These are phyloP conservation scores for Fusarium brachygibbosum DNA, from an alignment of 2,329 filamentous ascomycete species.

Conservation along the genomic window DNA sequence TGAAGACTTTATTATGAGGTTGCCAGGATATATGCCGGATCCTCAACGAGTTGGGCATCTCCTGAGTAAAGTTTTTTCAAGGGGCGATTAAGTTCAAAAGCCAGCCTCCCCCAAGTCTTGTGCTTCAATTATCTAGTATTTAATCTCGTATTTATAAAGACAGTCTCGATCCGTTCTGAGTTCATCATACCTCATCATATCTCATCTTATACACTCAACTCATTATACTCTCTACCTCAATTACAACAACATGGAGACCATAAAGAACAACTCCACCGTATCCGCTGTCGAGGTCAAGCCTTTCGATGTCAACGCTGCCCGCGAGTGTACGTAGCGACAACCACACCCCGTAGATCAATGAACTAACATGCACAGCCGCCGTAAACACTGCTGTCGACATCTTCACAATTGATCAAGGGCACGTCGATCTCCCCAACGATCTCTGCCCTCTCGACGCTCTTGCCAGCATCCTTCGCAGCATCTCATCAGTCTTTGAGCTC, in stretches of 20 bases:
- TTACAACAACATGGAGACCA: conserved; percentile 39
- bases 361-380: conserved; percentile 42
- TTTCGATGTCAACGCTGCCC: conserved; percentile 21
- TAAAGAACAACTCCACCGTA: conserved; percentile 42
- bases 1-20: conserved; percentile 44
- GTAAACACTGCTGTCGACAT: conserved; percentile 43
- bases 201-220: conserved; percentile 6
- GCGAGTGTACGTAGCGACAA: conserved; percentile 28
- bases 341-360: background rate
- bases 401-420: conserved; percentile 45
- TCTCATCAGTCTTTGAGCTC: conserved; percentile 45
- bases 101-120: conserved; percentile 8
- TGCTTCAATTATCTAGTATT: conserved; percentile 1
- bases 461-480: conserved; percentile 40
- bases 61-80: conserved; percentile 26
- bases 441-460: conserved; percentile 46
- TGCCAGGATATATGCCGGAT: conserved; percentile 37
- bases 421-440: conserved; percentile 42
- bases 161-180: background rate
- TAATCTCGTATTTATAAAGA: conserved; percentile 16
- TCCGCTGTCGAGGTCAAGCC: conserved; percentile 38
- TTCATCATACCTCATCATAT: background rate
- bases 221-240: background rate
- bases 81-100: conserved; percentile 34
- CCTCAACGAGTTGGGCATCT: conserved; percentile 36